Base-by-base conservation (phyloP, 225 moss, liverwort and hornwort genomes). In the Climacium dendroides region DNA sequence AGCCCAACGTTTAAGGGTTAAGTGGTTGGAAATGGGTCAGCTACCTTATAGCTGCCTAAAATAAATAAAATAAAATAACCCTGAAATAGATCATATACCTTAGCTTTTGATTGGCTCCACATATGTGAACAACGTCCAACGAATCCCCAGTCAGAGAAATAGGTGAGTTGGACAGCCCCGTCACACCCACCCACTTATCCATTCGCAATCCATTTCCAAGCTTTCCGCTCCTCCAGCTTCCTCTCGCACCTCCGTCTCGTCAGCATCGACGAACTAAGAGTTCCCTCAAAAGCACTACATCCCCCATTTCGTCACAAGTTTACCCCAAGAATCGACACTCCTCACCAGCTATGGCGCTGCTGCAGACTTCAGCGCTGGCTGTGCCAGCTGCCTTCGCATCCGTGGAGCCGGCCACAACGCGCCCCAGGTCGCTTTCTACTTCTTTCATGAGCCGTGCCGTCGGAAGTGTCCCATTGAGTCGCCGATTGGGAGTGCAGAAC, bases 261-360 rank as follows among this genome's bases (percentile, higher is more conserved):
- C 81, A 53, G 45, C 22, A 66, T 47, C 85, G 30, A 57, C 22
- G 54, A 61, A 32, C 34, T n/a, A 52, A 35, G 28, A 53, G n/a
- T 82, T n/a, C 29, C 63, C n/a, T 70, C 80, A 47, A n/a, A n/a
- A 16, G 35, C 85, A 15, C 43, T 52, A 73, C 79, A 32, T 28
- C 39, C 11, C 78, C 22, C n/a, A n/a, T 52, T 47, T 57, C 45
- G 55, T 45, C 45, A 15, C 0, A 45, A 61, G 61, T 15, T 28
- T 2, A 13, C 6, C 37, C 72, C 11, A 30, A 50, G 32, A 76
- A 47, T 58, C 79, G 39, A 22, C 80, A 55, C 84, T 55, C 34
- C 48, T 10, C 39, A 29, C 22, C 39, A 87, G 74, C 90, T 47
- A 91, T 91, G 91, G 89, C 91, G 91, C 86, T 91, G 91, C 75